phyloP scores from a whole-genome alignment of 768 basidiomycete species.

The Megacollybia marginata region DNA sequence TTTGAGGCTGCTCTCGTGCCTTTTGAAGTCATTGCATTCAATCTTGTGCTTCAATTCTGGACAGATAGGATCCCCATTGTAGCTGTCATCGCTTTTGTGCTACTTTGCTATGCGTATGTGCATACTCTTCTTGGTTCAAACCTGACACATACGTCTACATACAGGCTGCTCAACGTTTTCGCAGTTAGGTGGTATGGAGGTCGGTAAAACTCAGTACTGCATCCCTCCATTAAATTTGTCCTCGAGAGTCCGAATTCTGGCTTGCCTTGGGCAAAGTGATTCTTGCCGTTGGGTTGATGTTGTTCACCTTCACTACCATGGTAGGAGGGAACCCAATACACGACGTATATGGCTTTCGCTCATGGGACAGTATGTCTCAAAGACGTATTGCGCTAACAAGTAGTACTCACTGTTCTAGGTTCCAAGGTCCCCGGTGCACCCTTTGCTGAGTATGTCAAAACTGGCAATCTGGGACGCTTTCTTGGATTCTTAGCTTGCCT shows the following conservation, averaged over 20 bases:
- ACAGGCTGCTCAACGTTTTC: constrained; percentile 37
- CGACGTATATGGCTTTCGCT: constrained; percentile 48
- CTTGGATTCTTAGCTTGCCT: constrained; percentile 58
- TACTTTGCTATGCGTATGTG: constrained; percentile 33
- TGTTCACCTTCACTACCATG: constrained; percentile 54
- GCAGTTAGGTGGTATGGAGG: constrained; percentile 45
- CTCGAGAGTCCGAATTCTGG: constrained; percentile 49
- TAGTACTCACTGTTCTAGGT: constrained; percentile 17
- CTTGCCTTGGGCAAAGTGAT: constrained; percentile 43
- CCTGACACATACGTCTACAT: neutral
- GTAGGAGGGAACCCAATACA: constrained; percentile 50
- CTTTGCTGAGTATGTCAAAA: constrained; percentile 48
- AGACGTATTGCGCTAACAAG: neutral
- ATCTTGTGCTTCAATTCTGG: constrained; percentile 46
- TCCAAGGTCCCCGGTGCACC: constrained; percentile 41
- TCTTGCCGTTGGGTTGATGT: constrained; percentile 38
- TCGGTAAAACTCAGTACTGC: neutral
- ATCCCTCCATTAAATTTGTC: neutral
- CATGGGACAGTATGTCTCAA: constrained; percentile 37
- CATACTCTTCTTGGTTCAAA: neutral
- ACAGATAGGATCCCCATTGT: constrained; percentile 39
- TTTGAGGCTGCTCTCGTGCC: constrained; percentile 37
- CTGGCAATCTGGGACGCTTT: constrained; percentile 50
- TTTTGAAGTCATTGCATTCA: constrained; percentile 50
- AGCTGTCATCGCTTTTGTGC: constrained; percentile 38